phyloP scores from a whole-genome alignment of 805 yeast genomes.

The Candida nonsorbophila region DNA sequence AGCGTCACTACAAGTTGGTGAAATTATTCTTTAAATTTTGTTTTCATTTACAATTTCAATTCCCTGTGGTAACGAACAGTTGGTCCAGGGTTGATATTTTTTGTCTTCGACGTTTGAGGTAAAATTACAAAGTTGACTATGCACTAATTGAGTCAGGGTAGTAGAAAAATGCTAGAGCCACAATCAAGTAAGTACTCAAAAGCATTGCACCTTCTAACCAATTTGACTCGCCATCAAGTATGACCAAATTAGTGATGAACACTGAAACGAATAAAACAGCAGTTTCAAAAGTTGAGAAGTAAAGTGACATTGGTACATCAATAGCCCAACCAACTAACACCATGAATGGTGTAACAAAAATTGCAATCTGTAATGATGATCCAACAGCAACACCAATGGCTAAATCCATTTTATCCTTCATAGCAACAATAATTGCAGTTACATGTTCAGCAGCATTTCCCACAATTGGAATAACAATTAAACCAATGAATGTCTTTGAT shows the following conservation, averaged over 20 bases:
- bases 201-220: slow-evolving; percentile 97
- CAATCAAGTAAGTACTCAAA: slow-evolving; percentile 76
- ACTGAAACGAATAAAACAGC: slow-evolving; percentile 87
- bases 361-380: slow-evolving; percentile 89
- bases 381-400: slow-evolving; percentile 98
- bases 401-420: slow-evolving; percentile 94
- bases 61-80: too few species aligned
- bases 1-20: too few species aligned
- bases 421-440: slow-evolving; percentile 91
- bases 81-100: too few species aligned
- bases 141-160: slow-evolving; percentile 81
- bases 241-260: slow-evolving; percentile 78
- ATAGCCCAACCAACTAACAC: slow-evolving; percentile 91
- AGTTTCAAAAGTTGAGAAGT: slow-evolving; percentile 90
- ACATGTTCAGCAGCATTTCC: slow-evolving; percentile 99
- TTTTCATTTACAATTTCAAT: too few species aligned
- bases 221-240: slow-evolving; percentile 90
- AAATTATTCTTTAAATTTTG: too few species aligned
- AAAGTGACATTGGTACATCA: slow-evolving; percentile 87
- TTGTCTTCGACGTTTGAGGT: too few species aligned
- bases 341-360: slow-evolving; percentile 93
- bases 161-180: slow-evolving; percentile 85
- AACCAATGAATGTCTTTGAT: slow-evolving; percentile 91
- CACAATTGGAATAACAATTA: slow-evolving; percentile 90
- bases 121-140: neutral